Percentiles rank a stretch among this genome's conserved stretches.
Evolutionary conservation across 2,329 filamentous ascomycete genomes (phyloP).

Genomic region (Pochonia chlamydosporia): DNA sequence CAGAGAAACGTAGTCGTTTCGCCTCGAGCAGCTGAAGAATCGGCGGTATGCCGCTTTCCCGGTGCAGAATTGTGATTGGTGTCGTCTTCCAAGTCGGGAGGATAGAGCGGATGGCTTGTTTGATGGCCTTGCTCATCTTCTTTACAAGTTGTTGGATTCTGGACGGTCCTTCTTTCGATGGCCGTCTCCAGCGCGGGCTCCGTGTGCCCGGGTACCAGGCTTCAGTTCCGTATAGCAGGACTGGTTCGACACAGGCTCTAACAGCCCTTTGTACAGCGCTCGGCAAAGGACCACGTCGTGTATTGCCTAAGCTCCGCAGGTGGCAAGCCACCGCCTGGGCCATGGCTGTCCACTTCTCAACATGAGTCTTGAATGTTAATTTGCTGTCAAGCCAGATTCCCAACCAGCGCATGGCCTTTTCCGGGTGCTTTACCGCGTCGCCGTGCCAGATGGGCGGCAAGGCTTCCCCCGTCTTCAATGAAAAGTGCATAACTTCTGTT

Average conservation of each 20-base stretch:
- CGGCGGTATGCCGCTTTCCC: too few relatives aligned
- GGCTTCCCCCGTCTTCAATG: slow-evolving; percentile 1
- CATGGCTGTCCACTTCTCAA: slow-evolving; percentile 12
- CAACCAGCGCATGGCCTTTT: slow-evolving; percentile 13
- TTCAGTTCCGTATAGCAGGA: neutral
- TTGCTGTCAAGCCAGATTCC: slow-evolving; percentile 15
- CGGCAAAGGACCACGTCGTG: neutral
- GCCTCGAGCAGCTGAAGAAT: too few relatives aligned
- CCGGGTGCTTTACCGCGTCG: neutral
- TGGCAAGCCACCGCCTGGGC: slow-evolving; percentile 9
- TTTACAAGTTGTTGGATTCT: neutral
- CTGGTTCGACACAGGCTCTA: neutral
- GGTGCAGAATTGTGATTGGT: too few relatives aligned
- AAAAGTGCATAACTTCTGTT: slow-evolving; percentile 18
- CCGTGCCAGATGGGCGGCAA: neutral
- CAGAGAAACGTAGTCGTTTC: too few relatives aligned
- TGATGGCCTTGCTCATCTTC: neutral
- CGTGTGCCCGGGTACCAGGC: neutral
- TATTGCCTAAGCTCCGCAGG: slow-evolving; percentile 1
- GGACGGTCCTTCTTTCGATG: neutral
- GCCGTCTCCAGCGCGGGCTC: too few relatives aligned
- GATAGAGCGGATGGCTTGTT: neutral
- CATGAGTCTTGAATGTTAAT: slow-evolving; percentile 11
- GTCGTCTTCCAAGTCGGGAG: neutral
- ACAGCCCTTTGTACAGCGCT: neutral